Base-by-base conservation (phyloP, 768 basidiomycete genomes). In the Lactarius evosmus region DNA sequence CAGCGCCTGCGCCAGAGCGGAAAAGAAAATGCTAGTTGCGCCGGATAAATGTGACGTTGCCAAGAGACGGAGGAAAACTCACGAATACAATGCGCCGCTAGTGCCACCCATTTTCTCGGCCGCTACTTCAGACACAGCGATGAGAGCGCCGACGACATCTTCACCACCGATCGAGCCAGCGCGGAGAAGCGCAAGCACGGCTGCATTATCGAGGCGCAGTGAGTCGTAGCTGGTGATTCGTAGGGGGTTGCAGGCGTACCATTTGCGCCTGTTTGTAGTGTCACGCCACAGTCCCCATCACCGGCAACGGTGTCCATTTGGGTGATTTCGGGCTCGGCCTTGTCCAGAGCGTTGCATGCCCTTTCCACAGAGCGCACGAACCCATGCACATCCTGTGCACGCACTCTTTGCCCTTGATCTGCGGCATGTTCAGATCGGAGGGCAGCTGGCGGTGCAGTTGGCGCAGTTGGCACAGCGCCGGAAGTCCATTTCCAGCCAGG, bases 91-190 rank as follows among this genome's bases (percentile, higher is more conserved):
- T 0, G 93, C 93, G 3, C 94, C 94, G 67, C 88, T 91, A 7
- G 94, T 95, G 36, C 94, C 94, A 14, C 91, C 94, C 94, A 96
- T 96, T 19, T 80, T 78, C 68, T 91, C 87, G 73, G 94, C 91
- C 2, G 88, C 87, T 9, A 88, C 83, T 67, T 85, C 80, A 2
- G 94, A 83, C 63, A 95, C 84, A 3, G 79, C 77, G 50, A 89
- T 82, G 63, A 91, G 77, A 58, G 86, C 82, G 29, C 77, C 79
- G 40, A 89, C 78, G 54, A 93, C 79, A 68, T 94, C 84, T 12
- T 78, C 72, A 7, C 89, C 90, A 11, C 76, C 76, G 55, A 95
- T 80, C 33, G 72, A 76, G 2, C 84, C 85, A 29, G 80, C 75
- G 5, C 78, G 69, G 19, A 93, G 78, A 62, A 80, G 81, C 54